phyloP scores from a whole-genome alignment of 2,329 filamentous ascomycete species.

The Talaromyces amestolkiae region DNA sequence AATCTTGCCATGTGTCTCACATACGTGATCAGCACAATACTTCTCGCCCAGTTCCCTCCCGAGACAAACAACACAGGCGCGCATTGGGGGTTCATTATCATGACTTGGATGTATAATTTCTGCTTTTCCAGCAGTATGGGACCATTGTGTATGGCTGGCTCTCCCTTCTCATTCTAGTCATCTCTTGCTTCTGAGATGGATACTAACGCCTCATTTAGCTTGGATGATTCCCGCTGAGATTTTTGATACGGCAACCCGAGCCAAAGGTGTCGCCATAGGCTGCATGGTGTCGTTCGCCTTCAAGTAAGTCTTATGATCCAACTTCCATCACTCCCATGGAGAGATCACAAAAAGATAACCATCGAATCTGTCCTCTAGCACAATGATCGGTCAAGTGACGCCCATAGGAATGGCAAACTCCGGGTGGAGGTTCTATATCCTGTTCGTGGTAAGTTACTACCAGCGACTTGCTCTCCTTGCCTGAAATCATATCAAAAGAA shows the following conservation, averaged over 20 bases:
- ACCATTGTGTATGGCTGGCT: neutral
- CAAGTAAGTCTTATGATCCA: neutral
- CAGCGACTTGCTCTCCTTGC: neutral
- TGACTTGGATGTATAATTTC: constrained; percentile 16
- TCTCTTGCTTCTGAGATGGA: neutral
- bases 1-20: constrained; percentile 10
- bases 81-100: constrained; percentile 14
- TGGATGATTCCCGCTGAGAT: constrained; percentile 13
- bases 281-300: constrained; percentile 10
- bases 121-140: neutral
- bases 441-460: constrained; percentile 22
- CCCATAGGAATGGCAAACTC: constrained; percentile 24
- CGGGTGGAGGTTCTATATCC: constrained; percentile 25
- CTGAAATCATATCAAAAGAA: neutral
- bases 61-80: neutral
- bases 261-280: constrained; percentile 7
- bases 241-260: constrained; percentile 5
- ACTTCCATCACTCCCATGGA: neutral
- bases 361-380: neutral
- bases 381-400: constrained; percentile 22
- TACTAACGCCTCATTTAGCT: neutral
- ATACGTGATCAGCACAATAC: constrained; percentile 2
- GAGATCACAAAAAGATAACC: neutral
- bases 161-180: neutral
- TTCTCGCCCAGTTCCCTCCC: constrained; percentile 6